Evolutionary conservation across 2,329 filamentous ascomycete genomes (phyloP).

Genomic region (Xenoacremonium recifei): DNA sequence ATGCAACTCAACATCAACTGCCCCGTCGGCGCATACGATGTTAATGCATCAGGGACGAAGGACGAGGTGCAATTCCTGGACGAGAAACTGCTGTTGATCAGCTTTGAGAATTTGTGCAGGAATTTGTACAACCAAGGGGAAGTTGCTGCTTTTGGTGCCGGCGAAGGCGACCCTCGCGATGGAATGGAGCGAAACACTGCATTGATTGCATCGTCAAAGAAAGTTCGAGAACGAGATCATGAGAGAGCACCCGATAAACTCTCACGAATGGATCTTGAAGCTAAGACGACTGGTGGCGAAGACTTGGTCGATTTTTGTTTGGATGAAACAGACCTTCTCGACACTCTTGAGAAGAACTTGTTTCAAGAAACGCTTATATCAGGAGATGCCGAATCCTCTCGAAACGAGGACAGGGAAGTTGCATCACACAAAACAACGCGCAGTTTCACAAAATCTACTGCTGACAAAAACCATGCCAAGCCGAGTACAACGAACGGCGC

Average conservation of each 20-base stretch:
- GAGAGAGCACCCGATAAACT: too few relatives aligned
- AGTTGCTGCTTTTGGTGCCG: too few relatives aligned
- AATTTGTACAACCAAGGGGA: slow-evolving; percentile 33
- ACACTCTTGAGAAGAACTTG: slow-evolving; percentile 9
- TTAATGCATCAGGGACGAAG: slow-evolving; percentile 70
- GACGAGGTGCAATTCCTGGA: slow-evolving; percentile 69
- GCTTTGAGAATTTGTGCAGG: slow-evolving; percentile 46
- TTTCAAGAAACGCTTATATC: slow-evolving; percentile 5
- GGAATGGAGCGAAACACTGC: too few relatives aligned
- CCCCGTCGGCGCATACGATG: slow-evolving; percentile 63
- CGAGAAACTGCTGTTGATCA: slow-evolving; percentile 42
- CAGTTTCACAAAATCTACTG: neutral
- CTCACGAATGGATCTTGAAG: too few relatives aligned
- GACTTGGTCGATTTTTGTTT: slow-evolving; percentile 1
- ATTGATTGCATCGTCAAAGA: too few relatives aligned
- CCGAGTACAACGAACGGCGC: neutral
- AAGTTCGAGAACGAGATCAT: too few relatives aligned
- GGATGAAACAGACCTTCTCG: slow-evolving; percentile 10
- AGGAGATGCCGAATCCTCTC: neutral
- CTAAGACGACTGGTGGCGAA: neutral
- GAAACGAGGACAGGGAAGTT: neutral
- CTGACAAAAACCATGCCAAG: neutral
- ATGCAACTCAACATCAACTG: slow-evolving; percentile 64
- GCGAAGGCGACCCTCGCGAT: too few relatives aligned
- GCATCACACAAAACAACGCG: neutral